Percentiles rank a stretch among this genome's conserved stretches.
These are phyloP conservation scores for Lathyrus tuberosus DNA, from an alignment of 306 rosid genomes.

Conservation along the genomic window DNA sequence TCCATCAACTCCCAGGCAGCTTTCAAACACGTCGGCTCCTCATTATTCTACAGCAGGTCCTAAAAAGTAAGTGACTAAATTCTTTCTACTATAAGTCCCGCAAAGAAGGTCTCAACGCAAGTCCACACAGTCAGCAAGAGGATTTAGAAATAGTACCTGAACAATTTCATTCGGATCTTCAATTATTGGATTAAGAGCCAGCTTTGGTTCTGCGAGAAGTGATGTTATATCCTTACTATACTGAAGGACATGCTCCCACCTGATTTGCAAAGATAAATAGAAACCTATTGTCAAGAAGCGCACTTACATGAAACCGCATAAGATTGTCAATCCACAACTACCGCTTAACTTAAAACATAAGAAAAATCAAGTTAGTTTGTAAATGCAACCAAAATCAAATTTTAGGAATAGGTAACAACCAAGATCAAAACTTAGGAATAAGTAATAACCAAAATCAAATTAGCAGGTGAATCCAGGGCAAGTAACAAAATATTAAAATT, in stretches of 20 bases:
- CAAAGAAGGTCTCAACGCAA: slow-evolving; percentile 19
- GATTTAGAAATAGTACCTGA: slow-evolving; percentile 51
- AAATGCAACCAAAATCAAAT: slow-evolving; percentile 18
- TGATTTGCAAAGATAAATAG: slow-evolving; percentile 41
- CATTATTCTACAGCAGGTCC: slow-evolving; percentile 57
- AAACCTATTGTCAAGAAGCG: slow-evolving; percentile 16
- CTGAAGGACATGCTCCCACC: slow-evolving; percentile 93
- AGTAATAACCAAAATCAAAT: background rate
- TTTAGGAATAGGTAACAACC: background rate
- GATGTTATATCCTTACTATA: slow-evolving; percentile 79
- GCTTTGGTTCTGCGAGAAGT: slow-evolving; percentile 64
- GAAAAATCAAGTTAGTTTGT: background rate
- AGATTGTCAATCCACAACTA: slow-evolving; percentile 1
- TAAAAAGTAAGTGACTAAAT: slow-evolving; percentile 13
- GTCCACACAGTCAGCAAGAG: slow-evolving; percentile 4
- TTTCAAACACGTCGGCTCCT: slow-evolving; percentile 77
- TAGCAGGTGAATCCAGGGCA: background rate
- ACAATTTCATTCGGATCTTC: slow-evolving; percentile 60
- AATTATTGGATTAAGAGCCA: slow-evolving; percentile 51
- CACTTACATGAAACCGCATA: slow-evolving; percentile 5
- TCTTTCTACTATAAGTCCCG: slow-evolving; percentile 10
- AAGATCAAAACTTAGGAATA: background rate
- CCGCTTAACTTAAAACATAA: background rate
- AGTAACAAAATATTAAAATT: background rate
- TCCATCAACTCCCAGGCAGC: slow-evolving; percentile 97